Base-by-base conservation (phyloP, 1,284 basidiomycete genomes). In the Ceratobasidium sp. region DNA sequence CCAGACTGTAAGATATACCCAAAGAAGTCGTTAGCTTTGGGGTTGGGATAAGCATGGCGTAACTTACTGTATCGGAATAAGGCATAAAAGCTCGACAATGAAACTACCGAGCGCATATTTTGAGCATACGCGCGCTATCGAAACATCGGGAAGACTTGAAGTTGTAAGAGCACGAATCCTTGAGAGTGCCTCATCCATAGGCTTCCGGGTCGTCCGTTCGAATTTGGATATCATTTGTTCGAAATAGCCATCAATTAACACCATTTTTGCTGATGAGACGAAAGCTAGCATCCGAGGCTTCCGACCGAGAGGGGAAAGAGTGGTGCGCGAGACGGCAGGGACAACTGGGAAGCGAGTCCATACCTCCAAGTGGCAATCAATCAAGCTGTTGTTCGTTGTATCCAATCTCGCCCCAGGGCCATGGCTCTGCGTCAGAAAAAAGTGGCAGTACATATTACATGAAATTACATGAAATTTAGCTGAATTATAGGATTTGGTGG, bases 321-420 rank as follows among this genome's bases (percentile, higher is more conserved):
- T 87, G 11, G 22, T 65, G 19, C 73, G 83, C 54, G 84, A 84
- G 41, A 91, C 84, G 0, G 88, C 88, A 1, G 89, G 83, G 0
- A 88, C 78, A 9, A 90, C 89, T 0, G 90, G 89, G 78, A 89
- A 90, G 1, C 89, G 86, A 1, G 85, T 87, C 89, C 89, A 90
- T 53, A 89, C 86, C 19, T 90, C 89, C 0, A 84, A 79, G 74
- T 89, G 86, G 67, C 88, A 89, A 74, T 89, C 87, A 8, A 90
- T 80, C 9, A 90, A 80, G 60, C 82, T 85, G 65, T 90, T 90
- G 76, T 89, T 75, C 0, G 85, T 84, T 1, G 54, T 76, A 29
- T 51, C 67, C 8, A 36, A 11, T 41, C 36, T 41, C 4, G 36
- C 36, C 11, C 36, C 36, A 11, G 36, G 36, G 36, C 36, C 36